Base-by-base conservation (phyloP, 2,329 filamentous ascomycete genomes). In the Claviceps pazoutovae region DNA sequence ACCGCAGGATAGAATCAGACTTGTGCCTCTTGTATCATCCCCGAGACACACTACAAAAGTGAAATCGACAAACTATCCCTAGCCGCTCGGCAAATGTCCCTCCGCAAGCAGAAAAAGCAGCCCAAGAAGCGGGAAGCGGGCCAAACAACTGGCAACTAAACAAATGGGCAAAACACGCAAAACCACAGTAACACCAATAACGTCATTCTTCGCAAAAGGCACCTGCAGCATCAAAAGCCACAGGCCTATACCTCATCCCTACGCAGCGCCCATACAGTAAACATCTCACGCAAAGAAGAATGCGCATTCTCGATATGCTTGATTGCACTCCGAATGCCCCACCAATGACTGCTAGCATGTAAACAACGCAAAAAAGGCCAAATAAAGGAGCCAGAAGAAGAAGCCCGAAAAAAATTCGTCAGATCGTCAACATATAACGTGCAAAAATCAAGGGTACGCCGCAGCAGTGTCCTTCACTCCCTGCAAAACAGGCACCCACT, bases 401-500 rank as follows among this genome's bases (percentile, higher is more conserved):
- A 42, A 42, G 17, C 17, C 17, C 9, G 5, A 2, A 2, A n/a
- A 23, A 7, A 43, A 23, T 37, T 57, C 56, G 51, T 57, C 11
- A 55, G 17, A 23, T 43, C 41, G 41, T 43, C 41, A 43, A 43
- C 41, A 23, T 43, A 21, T 2, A 38, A 23, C 26, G 26, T 45
- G 43, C 23, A 5, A 37, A 9, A 39, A 38, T 61, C 62, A 68
- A 51, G 66, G 66, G 52, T 68, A 68, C 41, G 59, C 64, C 34
- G 62, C 55, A 50, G 59, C 54, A 3, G 53, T n/a, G 8, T 50
- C 56, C 41, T 55, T 58, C 47, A 59, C 60, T 16, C 51, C 48
- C 5, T 60, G 58, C 49, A 57, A 53, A 36, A 70, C 59, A 2
- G 72, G 72, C 44, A 67, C 59, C 73, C 73, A 76, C 51, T 63